Conservation (phyloP, 2,329 filamentous ascomycete species). For the Epichloe scottii region DNA sequence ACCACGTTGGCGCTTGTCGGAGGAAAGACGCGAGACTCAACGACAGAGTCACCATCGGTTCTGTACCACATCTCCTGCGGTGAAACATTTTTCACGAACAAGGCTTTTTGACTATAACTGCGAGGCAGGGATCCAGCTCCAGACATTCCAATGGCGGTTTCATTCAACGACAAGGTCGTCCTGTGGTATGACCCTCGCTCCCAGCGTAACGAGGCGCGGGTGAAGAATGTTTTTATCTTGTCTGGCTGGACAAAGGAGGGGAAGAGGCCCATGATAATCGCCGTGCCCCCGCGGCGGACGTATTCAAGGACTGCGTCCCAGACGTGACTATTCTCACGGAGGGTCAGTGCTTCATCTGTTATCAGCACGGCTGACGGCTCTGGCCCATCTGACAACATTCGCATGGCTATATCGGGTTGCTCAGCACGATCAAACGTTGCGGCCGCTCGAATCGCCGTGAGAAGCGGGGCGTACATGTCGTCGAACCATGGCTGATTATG, state of each 20-base stretch:
- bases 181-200: constrained; percentile 10
- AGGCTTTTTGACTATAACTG: constrained; percentile 16
- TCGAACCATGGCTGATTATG: constrained; percentile 5
- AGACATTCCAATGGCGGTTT: constrained; percentile 5
- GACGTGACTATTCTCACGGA: not conserved
- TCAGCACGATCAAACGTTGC: constrained; percentile 2
- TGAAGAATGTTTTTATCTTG: constrained; percentile 8
- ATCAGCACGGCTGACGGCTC: constrained; percentile 7
- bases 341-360: constrained; percentile 8
- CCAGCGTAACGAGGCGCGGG: constrained; percentile 13
- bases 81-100: constrained; percentile 13
- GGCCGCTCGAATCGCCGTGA: constrained; percentile 2
- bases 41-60: constrained; percentile 2
- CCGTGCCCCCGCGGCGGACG: constrained; percentile 5
- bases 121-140: constrained; percentile 8
- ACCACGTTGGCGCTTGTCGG: not conserved
- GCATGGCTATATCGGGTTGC: constrained; percentile 1
- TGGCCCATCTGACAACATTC: constrained; percentile 4
- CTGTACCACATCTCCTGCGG: constrained; percentile 14
- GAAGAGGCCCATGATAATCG: not conserved
- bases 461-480: constrained; percentile 6
- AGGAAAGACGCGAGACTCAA: not conserved
- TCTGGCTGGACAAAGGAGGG: too few relatives aligned
- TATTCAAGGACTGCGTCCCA: constrained; percentile 10
- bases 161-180: constrained; percentile 13